Evolutionary conservation across 768 basidiomycete genomes (phyloP).

Genomic region (Amanita polypyramis): DNA sequence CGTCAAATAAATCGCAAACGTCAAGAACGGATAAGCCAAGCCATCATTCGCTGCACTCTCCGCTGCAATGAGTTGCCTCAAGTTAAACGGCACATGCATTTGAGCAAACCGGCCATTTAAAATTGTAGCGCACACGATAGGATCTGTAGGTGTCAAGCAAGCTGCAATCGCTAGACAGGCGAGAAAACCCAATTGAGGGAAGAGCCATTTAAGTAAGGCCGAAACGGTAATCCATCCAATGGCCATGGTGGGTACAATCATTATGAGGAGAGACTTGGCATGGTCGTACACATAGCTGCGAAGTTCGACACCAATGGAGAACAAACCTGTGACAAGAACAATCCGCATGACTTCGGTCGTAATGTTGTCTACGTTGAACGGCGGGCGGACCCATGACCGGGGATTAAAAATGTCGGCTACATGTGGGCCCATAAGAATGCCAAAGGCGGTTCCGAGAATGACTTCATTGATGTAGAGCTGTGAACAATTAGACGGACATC

Average conservation of each 20-base stretch:
- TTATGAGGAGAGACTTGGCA: slow-evolving; percentile 52
- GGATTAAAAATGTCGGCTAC: slow-evolving; percentile 66
- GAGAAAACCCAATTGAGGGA: slow-evolving; percentile 61
- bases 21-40: slow-evolving; percentile 86
- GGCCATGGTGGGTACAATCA: slow-evolving; percentile 80
- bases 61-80: slow-evolving; percentile 74
- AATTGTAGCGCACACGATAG: slow-evolving; percentile 81
- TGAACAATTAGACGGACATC: background rate
- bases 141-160: slow-evolving; percentile 90
- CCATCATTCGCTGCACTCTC: slow-evolving; percentile 96
- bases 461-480: slow-evolving; percentile 90
- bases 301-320: slow-evolving; percentile 91
- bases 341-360: slow-evolving; percentile 82
- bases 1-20: slow-evolving; percentile 77
- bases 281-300: slow-evolving; percentile 82
- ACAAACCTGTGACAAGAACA: slow-evolving; percentile 84
- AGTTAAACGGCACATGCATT: slow-evolving; percentile 58
- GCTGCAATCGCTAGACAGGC: slow-evolving; percentile 82
- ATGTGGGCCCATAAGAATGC: slow-evolving; percentile 61
- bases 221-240: slow-evolving; percentile 68
- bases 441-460: slow-evolving; percentile 73
- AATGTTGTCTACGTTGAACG: slow-evolving; percentile 37
- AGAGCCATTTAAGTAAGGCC: slow-evolving; percentile 61
- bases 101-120: slow-evolving; percentile 60
- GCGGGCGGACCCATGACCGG: slow-evolving; percentile 43